Conservation (phyloP, 352 stramenopile species). For the Achlya hypogyna region DNA sequence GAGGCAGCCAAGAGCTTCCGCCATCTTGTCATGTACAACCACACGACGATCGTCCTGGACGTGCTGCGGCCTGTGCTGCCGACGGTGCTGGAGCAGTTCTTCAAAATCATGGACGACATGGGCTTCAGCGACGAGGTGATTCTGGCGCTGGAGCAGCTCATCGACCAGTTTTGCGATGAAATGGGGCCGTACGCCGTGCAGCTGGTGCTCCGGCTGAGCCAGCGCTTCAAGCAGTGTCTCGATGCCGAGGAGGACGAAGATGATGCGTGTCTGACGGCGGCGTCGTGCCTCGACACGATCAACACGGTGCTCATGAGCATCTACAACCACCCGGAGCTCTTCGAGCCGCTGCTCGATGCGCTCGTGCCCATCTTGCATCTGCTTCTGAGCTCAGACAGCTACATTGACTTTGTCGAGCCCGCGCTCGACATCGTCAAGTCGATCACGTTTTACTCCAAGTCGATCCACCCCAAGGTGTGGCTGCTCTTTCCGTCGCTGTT, state of each 20-base stretch:
- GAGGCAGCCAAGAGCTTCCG: slow-evolving; percentile 44
- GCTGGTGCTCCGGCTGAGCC: slow-evolving; percentile 61
- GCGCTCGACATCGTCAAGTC: slow-evolving; percentile 20
- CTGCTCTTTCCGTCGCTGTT: slow-evolving; percentile 18
- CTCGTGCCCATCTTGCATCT: slow-evolving; percentile 13
- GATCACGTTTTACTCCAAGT: slow-evolving; percentile 14
- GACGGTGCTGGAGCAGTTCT: slow-evolving; percentile 82
- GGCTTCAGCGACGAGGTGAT: slow-evolving; percentile 77
- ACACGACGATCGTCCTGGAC: slow-evolving; percentile 17
- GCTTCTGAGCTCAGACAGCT: slow-evolving; percentile 8
- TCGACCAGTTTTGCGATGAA: slow-evolving; percentile 83
- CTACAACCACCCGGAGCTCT: slow-evolving; percentile 18
- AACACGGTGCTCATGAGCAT: slow-evolving; percentile 22
- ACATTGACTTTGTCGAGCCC: slow-evolving; percentile 21
- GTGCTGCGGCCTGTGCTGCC: slow-evolving; percentile 64
- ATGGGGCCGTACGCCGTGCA: slow-evolving; percentile 61
- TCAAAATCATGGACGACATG: slow-evolving; percentile 83
- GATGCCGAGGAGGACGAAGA: slow-evolving; percentile 64
- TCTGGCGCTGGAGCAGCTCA: slow-evolving; percentile 51
- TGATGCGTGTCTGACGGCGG: slow-evolving; percentile 82
- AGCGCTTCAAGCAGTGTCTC: slow-evolving; percentile 70
- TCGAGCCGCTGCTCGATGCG: slow-evolving; percentile 18
- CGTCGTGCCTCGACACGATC: slow-evolving; percentile 23
- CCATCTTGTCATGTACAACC: slow-evolving; percentile 18
- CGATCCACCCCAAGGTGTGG: slow-evolving; percentile 20